A percentile compares a stretch with the other conserved stretches of the same genome.
phyloP scores from a whole-genome alignment of 2,329 filamentous ascomycete species.

The Fusarium longipes region DNA sequence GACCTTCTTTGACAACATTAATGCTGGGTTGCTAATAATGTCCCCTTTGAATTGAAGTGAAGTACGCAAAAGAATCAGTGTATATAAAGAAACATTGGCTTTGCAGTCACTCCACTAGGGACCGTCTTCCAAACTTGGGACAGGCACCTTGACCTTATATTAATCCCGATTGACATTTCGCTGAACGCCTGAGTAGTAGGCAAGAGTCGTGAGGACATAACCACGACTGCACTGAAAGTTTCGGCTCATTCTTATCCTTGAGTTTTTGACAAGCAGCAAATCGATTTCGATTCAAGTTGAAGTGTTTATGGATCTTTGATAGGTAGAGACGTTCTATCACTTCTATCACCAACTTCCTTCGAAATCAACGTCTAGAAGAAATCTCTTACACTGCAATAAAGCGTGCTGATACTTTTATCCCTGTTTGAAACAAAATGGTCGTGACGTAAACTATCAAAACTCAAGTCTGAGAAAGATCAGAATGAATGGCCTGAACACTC shows the following conservation, averaged over 20 bases:
- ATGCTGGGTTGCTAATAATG: conserved; percentile 33
- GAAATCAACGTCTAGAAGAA: neutral
- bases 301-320: neutral
- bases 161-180: neutral
- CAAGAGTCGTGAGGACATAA: neutral
- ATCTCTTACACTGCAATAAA: neutral
- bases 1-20: conserved; percentile 43
- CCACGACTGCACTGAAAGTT: neutral
- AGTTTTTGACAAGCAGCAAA: neutral
- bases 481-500: neutral
- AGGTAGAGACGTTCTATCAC: neutral
- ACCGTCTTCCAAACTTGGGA: neutral
- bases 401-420: neutral
- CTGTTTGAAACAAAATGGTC: too few relatives aligned
- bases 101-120: too few relatives aligned
- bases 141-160: neutral
- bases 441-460: too few relatives aligned
- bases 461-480: neutral
- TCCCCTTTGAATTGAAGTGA: neutral
- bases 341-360: too few relatives aligned
- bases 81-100: neutral
- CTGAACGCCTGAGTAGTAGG: neutral
- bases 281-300: neutral
- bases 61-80: neutral
- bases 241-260: neutral